phyloP scores from a whole-genome alignment of 2,329 filamentous ascomycete species.

The Neonectria punicea region DNA sequence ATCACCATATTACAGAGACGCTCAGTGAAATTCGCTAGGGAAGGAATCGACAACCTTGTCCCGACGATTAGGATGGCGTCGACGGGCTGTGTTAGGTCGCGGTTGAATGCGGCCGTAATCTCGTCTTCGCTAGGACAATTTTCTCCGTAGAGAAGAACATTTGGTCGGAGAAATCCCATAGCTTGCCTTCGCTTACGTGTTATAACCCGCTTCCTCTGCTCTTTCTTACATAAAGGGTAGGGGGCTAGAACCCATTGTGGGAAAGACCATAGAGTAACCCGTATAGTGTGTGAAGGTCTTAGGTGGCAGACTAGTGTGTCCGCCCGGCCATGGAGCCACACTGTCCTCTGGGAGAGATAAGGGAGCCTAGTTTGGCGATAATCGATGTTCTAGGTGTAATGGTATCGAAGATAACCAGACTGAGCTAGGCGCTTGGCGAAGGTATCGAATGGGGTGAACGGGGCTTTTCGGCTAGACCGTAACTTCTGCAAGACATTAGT shows the following conservation, averaged over 20 bases:
- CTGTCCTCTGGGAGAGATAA: neutral
- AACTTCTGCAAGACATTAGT: neutral
- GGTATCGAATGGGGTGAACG: neutral
- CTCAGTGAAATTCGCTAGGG: neutral
- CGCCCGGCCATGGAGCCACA: neutral
- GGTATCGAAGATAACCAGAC: neutral
- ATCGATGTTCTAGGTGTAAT: conserved; percentile 1
- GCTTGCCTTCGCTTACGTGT: neutral
- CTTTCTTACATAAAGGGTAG: neutral
- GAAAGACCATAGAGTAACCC: neutral
- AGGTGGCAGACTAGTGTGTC: neutral
- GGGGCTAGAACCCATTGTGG: neutral
- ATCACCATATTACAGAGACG: neutral
- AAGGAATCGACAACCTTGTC: neutral
- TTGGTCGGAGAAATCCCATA: neutral
- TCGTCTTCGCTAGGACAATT: neutral
- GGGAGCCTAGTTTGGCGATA: neutral
- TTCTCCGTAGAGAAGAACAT: conserved; percentile 15
- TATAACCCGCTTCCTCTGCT: neutral
- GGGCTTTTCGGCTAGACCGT: neutral
- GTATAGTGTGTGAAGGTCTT: neutral
- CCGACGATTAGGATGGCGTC: conserved; percentile 5
- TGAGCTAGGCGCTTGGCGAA: neutral
- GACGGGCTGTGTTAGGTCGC: neutral
- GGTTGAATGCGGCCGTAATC: conserved; percentile 4